phyloP scores from a whole-genome alignment of 306 rosid genomes.

The Cercis canadensis region DNA sequence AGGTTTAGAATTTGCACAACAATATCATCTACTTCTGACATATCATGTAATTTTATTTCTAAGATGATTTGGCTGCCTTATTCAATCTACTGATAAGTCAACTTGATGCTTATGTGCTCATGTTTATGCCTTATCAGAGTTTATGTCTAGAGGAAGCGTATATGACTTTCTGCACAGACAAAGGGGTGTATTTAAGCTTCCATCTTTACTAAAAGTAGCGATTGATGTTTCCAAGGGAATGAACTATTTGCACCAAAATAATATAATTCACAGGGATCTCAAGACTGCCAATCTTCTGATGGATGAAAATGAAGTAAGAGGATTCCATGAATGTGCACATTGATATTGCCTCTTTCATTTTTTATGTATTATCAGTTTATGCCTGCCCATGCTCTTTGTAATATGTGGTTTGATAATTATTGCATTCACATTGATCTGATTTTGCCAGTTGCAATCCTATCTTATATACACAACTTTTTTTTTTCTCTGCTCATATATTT shows the following conservation, averaged over 20 bases:
- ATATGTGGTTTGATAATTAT: conserved; percentile 28
- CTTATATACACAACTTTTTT: not conserved
- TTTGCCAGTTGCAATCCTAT: conserved; percentile 28
- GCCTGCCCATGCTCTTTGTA: conserved; percentile 23
- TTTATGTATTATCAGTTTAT: conserved; percentile 27
- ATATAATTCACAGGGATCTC: conserved; percentile 98
- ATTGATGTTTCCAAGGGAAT: conserved; percentile 95
- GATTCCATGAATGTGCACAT: conserved; percentile 37
- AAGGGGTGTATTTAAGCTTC: conserved; percentile 87
- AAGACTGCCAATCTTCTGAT: conserved; percentile 99
- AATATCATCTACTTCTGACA: conserved; percentile 29
- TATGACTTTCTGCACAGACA: conserved; percentile 97
- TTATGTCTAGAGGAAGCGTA: conserved; percentile 95
- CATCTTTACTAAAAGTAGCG: conserved; percentile 90
- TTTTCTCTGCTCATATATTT: not conserved
- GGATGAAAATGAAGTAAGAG: conserved; percentile 96
- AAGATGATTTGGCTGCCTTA: conserved; percentile 40
- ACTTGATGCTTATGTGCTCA: conserved; percentile 43
- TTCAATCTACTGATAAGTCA: conserved; percentile 36
- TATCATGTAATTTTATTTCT: conserved; percentile 34
- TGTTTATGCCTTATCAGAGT: conserved; percentile 72
- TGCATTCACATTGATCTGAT: conserved; percentile 22
- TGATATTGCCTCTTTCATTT: conserved; percentile 36
- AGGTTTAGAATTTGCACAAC: conserved; percentile 36
- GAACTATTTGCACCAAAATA: conserved; percentile 97